Evolutionary conservation across 108 stramenopile genomes (phyloP), one percentile per base, ranked within the genome.

Genomic region (Epithemia pelagica): DNA sequence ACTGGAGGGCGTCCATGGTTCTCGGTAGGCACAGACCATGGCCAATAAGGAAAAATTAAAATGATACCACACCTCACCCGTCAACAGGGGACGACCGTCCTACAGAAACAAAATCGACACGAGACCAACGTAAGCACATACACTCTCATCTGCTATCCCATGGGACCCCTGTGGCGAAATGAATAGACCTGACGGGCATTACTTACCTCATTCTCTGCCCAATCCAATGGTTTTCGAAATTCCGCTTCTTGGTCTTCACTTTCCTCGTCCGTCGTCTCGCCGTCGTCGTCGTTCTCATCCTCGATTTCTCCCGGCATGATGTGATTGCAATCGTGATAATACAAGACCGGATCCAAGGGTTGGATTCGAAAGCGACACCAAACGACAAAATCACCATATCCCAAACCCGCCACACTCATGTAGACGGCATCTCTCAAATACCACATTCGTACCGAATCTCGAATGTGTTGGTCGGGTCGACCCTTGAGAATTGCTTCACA

Each of bases 371-470:
- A 63, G 56, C 68, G 21, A 54, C 66, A 72, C 81, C 77, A 78
- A 15, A 59, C 67, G 0, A 82, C 46, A 70, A 75, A 84, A 54
- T 84, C 83, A 8, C 80, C 78, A 61, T 79, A 84, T 20, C 83
- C 83, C 62, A 66, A 68, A 24, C 80, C 72, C 23, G 78, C 61
- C 0, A 63, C 52, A 15, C 76, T 51, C 26, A 84, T 55, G 68
- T 80, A 72, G n/a, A 80, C 83, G 22, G 81, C 71, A 69, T 84
- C 75, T 63, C 72, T 33, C 27, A 69, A 30, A 61, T 81, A 84
- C 23, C 78, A 64, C n/a, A 33, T 71, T 37, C 68, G 70, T 25
- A 83, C 74, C 31, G 72, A 26, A 32, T 83, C 79, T 33, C 66
- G 56, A 7, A 80, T 75, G 52, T 78, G 5, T 46, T 46, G 10